Base-by-base conservation (phyloP, 441 rosid species). In the Croton laevigatus region DNA sequence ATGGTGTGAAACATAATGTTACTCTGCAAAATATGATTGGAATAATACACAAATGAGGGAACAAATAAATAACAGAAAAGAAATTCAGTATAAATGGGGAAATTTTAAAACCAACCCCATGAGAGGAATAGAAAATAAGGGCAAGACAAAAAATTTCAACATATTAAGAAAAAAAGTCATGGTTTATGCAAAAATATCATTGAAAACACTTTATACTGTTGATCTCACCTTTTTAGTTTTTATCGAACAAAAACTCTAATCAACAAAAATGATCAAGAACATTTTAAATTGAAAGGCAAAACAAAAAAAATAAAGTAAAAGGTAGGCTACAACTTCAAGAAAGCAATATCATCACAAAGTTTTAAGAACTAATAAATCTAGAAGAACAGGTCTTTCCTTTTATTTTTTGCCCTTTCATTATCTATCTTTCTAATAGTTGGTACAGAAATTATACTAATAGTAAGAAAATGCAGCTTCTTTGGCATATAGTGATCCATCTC, bases 171-270 rank as follows among this genome's bases (percentile, higher is more conserved):
- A 27, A 37, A 55, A 53, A 64, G 62, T 19, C 20, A 12, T 58
- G 49, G 62, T 36, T 68, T 4, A 16, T 6, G 55, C 52, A 61
- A 70, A 38, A 57, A 53, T 53, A 72, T 54, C 37, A 71, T 68
- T 52, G 20, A 71, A n/a, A 48, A 61, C 54, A 65, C 81, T 73
- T 76, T 72, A 68, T 34, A 74, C 80, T 72, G 75, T 81, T 58
- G 78, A 79, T 75, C 73, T 70, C 53, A 69, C 67, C 75, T 68
- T 65, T 62, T 59, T 59, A 27, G 32, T 27, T 27, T 27, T 27
- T 2, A 27, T 27, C 2, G 66, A 75, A 74, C 65, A 68, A 69
- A 22, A 75, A 13, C 19, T 55, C 45, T 48, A 42, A 57, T 55
- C 45, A 69, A 37, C 54, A 60, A 67, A 75, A 60, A 51, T 27